These are phyloP conservation scores for Colletotrichum abscissum DNA, from an alignment of 2,329 filamentous ascomycete species.

Conservation along the genomic window DNA sequence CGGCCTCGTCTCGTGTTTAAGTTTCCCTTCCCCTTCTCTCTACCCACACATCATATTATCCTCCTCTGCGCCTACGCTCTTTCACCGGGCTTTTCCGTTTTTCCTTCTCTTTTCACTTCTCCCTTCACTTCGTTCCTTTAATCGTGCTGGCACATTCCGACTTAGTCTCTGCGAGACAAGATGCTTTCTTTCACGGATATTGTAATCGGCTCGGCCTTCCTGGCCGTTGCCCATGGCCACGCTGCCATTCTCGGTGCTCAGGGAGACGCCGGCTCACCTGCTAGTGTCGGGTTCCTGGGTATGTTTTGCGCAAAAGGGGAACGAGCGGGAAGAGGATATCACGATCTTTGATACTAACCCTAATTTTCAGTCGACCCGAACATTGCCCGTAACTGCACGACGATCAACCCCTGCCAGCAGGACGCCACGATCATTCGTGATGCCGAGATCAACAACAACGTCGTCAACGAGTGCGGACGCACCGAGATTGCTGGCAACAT, in stretches of 20 bases:
- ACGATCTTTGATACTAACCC: neutral
- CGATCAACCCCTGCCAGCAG: conserved; percentile 73
- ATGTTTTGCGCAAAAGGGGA: conserved; percentile 11
- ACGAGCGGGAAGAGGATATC: neutral
- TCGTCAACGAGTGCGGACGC: conserved; percentile 71
- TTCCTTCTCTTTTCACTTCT: conserved; percentile 39
- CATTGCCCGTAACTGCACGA: conserved; percentile 71
- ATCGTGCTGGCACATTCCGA: conserved; percentile 37
- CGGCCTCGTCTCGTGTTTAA: conserved; percentile 30
- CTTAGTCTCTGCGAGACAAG: conserved; percentile 39
- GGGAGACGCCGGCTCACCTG: conserved; percentile 56
- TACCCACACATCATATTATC: conserved; percentile 23
- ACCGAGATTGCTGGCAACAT: conserved; percentile 72
- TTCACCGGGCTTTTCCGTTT: conserved; percentile 38
- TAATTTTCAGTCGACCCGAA: conserved; percentile 57
- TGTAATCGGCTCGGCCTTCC: conserved; percentile 47
- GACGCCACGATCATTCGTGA: conserved; percentile 73
- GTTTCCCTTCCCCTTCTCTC: neutral
- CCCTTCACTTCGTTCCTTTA: conserved; percentile 42
- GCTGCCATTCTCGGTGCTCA: conserved; percentile 60
- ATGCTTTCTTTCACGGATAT: conserved; percentile 50
- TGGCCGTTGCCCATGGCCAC: conserved; percentile 53
- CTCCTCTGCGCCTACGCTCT: conserved; percentile 22
- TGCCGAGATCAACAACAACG: conserved; percentile 61
- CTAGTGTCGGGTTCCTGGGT: conserved; percentile 63